Base-by-base conservation (phyloP, 2,329 filamentous ascomycete species). In the Paecilomyces variotii region DNA sequence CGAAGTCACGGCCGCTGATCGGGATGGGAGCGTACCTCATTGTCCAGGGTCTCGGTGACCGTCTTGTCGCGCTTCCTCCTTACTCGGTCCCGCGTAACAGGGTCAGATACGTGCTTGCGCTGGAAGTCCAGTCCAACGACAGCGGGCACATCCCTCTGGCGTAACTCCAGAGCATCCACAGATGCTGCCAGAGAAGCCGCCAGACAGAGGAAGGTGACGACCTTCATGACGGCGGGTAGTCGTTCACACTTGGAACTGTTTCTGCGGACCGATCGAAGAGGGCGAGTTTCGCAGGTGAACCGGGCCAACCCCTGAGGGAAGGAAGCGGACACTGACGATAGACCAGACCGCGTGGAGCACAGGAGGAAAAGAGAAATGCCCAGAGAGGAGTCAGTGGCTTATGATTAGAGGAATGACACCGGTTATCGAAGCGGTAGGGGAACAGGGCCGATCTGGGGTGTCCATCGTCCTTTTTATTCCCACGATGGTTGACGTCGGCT, bases 11-110 rank as follows among this genome's bases (percentile, higher is more conserved):
- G 11, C 32, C 32, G 53, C 27, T 57, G 50, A 45, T 30, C 14
- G 25, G 25, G 25, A 53, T 34, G 25, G 12, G 12, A 19, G 53
- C 64, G 56, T 67, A 77, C 80, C 67, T 84, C 78, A 68, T 86
- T 86, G 66, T 82, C 79, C 56, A 86, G 73, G 2, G 68, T 72
- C 61, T 79, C 74, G 34, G 72, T 69, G 5, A 83, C 72, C 1
- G 55, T 59, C 50, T 49, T 49, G 55, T 54, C 56, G 25, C 62
- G 59, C 30, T 59, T 58, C 27, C 60, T 60, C 52, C 54, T 63
- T 30, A 65, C 26, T 63, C 34, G 45, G 45, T 63, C 61, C 53
- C 61, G 57, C 9, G 34, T 28, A 7, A 53, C 57, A 24, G 59
- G 61, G 56, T 62, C 54, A 49, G 51, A 28, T n/a, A 61, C 51